phyloP scores from a whole-genome alignment of 805 yeast species.

The Tetrapisispora iriomotensis region DNA sequence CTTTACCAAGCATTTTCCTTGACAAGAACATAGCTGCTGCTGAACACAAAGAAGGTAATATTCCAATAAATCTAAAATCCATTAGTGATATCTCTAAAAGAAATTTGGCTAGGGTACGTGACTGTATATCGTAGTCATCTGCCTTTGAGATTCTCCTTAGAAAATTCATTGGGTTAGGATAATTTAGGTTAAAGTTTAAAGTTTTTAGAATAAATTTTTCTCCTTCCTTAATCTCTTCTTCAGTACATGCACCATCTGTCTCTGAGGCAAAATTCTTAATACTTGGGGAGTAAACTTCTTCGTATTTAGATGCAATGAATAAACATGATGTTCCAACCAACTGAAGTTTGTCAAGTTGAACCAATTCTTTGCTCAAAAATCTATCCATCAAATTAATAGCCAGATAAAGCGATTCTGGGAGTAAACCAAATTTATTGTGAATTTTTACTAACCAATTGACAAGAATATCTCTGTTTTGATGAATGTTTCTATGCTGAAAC shows the following conservation, averaged over 20 bases:
- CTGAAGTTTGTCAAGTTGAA: conserved; percentile 73
- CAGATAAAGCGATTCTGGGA: conserved; percentile 79
- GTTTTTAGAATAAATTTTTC: conserved; percentile 72
- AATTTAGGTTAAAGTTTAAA: conserved; percentile 66
- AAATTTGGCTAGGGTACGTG: conserved; percentile 84
- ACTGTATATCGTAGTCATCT: conserved; percentile 83
- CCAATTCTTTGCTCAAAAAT: conserved; percentile 66
- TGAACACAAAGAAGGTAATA: conserved; percentile 70
- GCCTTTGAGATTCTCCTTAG: conserved; percentile 87
- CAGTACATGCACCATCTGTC: conserved; percentile 75
- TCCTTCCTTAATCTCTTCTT: conserved; percentile 76
- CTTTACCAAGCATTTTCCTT: conserved; percentile 60
- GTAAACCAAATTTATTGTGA: conserved; percentile 69
- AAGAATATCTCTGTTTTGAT: conserved; percentile 54
- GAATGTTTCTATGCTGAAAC: conserved; percentile 35
- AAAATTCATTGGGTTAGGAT: conserved; percentile 91
- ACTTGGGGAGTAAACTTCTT: conserved; percentile 85
- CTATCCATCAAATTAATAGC: conserved; percentile 85
- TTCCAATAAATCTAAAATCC: conserved; percentile 70
- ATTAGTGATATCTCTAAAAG: conserved; percentile 70
- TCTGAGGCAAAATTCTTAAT: conserved; percentile 79
- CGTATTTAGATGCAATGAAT: conserved; percentile 87
- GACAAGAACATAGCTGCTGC: conserved; percentile 88
- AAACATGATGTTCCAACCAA: conserved; percentile 77
- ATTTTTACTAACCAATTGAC: conserved; percentile 94